Conservation (phyloP, 768 basidiomycete species). For the Serendipita vermifera region DNA sequence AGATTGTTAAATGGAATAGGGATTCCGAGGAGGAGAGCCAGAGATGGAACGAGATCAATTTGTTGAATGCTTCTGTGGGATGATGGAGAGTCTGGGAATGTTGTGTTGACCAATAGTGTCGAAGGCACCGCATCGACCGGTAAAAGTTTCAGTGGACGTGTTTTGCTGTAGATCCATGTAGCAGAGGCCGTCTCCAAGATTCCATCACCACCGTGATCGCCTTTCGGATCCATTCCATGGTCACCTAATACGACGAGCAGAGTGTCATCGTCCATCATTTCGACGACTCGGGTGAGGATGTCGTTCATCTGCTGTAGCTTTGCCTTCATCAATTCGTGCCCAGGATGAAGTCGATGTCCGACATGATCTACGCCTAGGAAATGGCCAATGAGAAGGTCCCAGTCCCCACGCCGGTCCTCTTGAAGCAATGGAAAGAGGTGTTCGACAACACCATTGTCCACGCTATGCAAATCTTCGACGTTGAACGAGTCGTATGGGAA, state of each 20-base stretch:
- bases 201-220: conserved; percentile 92
- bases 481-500: conserved; percentile 94
- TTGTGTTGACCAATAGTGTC: conserved; percentile 38
- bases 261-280: conserved; percentile 69
- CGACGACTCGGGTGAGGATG: conserved; percentile 60
- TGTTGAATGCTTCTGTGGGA: conserved; percentile 65
- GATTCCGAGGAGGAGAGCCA: conserved; percentile 80
- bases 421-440: conserved; percentile 70
- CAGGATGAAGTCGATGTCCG: conserved; percentile 87
- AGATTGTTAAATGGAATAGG: conserved; percentile 96
- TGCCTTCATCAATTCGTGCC: conserved; percentile 68
- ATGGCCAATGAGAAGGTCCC: conserved; percentile 86
- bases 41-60: conserved; percentile 81
- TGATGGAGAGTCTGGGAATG: conserved; percentile 44
- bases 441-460: conserved; percentile 77
- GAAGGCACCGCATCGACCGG: conserved; percentile 30
- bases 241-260: conserved; percentile 86
- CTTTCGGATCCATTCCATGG: conserved; percentile 91
- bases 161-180: conserved; percentile 88
- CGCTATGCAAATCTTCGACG: conserved; percentile 93
- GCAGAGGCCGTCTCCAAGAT: conserved; percentile 71
- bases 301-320: conserved; percentile 84
- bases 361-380: conserved; percentile 94
- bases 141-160: conserved; percentile 31
- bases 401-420: conserved; percentile 36